Conservation (phyloP, 2,329 filamentous ascomycete species). For the Colletotrichum euphorbiae region DNA sequence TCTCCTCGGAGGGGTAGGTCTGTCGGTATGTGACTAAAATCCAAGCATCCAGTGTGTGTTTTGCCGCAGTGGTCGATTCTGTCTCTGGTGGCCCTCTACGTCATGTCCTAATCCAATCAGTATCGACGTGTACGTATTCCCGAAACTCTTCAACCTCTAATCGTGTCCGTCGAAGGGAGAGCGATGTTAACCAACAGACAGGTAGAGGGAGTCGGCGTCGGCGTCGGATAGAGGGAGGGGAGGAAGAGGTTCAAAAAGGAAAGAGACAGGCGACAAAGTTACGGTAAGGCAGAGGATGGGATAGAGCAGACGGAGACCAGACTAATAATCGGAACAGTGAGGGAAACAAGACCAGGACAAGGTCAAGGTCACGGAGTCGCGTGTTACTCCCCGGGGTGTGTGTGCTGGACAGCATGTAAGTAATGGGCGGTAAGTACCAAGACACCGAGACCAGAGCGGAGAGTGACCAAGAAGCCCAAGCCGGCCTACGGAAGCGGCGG, state of each 20-base stretch:
- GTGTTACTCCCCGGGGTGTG: constrained; percentile 7
- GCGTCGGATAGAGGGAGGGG: constrained; percentile 14
- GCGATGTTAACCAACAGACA: constrained; percentile 4
- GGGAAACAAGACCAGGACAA: constrained; percentile 22
- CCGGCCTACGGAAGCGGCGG: constrained; percentile 39
- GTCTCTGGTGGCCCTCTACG: constrained; percentile 21
- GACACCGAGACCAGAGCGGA: constrained; percentile 16
- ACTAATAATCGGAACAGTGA: no score
- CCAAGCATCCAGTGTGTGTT: constrained; percentile 24
- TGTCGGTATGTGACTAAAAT: constrained; percentile 26
- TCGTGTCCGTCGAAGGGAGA: constrained; percentile 15
- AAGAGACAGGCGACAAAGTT: constrained; percentile 32
- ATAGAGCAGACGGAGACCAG: constrained; percentile 2
- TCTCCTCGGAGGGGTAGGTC: constrained; percentile 20
- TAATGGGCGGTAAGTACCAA: constrained; percentile 24
- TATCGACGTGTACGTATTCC: constrained; percentile 6
- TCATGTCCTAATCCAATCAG: constrained; percentile 18
- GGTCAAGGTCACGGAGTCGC: constrained; percentile 28
- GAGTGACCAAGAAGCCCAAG: constrained; percentile 37
- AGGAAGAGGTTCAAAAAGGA: constrained; percentile 28
- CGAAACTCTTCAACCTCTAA: constrained; percentile 12
- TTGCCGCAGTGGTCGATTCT: constrained; percentile 1
- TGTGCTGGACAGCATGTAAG: background rate
- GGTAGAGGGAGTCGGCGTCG: background rate
- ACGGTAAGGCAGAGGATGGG: constrained; percentile 31